A percentile compares a stretch with the other conserved stretches of the same genome.
Conservation (phyloP, 2,329 filamentous ascomycete species). For the Fonsecaea multimorphosa region DNA sequence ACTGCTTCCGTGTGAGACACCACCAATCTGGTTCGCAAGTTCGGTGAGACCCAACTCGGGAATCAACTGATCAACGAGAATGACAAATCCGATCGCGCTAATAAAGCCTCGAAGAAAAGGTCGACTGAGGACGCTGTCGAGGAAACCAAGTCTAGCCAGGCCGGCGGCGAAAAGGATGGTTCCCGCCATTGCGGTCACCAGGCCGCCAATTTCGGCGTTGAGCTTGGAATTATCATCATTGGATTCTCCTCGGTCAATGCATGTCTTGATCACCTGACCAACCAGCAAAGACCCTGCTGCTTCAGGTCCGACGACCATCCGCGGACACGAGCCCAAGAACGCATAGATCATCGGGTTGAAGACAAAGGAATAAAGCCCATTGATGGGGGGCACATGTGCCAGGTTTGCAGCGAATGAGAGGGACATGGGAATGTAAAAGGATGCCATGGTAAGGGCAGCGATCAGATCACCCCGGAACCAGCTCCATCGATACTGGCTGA, state of each 20-base stretch:
- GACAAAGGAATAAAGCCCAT: constrained; percentile 91
- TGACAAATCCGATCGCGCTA: constrained; percentile 94
- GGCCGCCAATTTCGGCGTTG: constrained; percentile 83
- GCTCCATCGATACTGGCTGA: constrained; percentile 79
- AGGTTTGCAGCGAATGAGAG: constrained; percentile 92
- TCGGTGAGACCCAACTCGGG: constrained; percentile 81
- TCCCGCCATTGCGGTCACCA: constrained; percentile 86
- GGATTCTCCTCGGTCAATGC: constrained; percentile 71
- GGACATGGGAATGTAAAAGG: constrained; percentile 97
- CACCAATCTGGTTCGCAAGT: constrained; percentile 64
- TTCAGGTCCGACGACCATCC: constrained; percentile 94
- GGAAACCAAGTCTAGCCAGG: constrained; percentile 81
- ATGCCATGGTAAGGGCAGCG: constrained; percentile 93
- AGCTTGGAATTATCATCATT: constrained; percentile 70
- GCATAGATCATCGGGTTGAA: constrained; percentile 93
- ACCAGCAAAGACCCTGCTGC: constrained; percentile 90
- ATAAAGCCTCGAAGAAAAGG: constrained; percentile 96
- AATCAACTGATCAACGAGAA: constrained; percentile 91
- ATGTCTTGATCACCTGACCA: constrained; percentile 81
- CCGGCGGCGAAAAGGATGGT: constrained; percentile 88
- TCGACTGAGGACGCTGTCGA: constrained; percentile 91
- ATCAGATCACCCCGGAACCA: constrained; percentile 86
- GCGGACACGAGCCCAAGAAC: constrained; percentile 85
- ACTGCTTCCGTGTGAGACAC: constrained; percentile 79
- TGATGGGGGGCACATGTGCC: constrained; percentile 88